These are phyloP conservation scores for Daldinia bambusicola DNA, from an alignment of 495 filamentous ascomycete genomes.

Conservation along the genomic window DNA sequence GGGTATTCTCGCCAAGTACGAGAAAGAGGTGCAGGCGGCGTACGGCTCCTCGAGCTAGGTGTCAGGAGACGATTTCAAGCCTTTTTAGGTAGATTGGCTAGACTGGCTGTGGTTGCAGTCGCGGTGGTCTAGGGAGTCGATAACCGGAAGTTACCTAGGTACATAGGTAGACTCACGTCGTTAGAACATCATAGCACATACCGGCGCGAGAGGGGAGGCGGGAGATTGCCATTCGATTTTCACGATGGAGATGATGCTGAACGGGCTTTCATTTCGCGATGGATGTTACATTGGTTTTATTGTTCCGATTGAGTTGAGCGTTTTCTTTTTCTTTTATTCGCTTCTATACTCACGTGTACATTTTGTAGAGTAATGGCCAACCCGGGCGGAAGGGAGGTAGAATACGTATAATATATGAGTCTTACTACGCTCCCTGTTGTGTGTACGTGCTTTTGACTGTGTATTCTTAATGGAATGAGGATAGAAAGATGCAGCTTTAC, in stretches of 20 bases:
- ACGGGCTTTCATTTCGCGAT: not conserved
- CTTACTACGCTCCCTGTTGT: not conserved
- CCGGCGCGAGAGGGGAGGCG: not conserved
- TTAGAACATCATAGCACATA: not conserved
- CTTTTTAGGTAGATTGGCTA: not conserved
- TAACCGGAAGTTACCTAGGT: not conserved
- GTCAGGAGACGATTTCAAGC: not conserved
- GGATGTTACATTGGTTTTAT: not conserved
- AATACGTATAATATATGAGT: conserved; percentile 1
- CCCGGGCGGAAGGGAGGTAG: not conserved
- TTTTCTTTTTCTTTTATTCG: conserved; percentile 14
- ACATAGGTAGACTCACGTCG: not conserved
- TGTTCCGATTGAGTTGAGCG: conserved; percentile 23
- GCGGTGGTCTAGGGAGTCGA: not conserved
- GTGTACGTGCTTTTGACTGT: not conserved
- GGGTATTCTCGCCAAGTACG: conserved; percentile 71
- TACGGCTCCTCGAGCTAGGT: conserved; percentile 57
- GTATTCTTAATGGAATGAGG: not conserved
- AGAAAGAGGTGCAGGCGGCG: conserved; percentile 70
- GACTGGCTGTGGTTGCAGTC: not conserved
- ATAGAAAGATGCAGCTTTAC: no score
- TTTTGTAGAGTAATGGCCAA: conserved; percentile 10
- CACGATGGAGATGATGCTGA: conserved; percentile 15
- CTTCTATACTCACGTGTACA: conserved; percentile 13
- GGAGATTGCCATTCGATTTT: conserved; percentile 16